A percentile compares a stretch with the other conserved stretches of the same genome.
phyloP scores from a whole-genome alignment of 768 basidiomycete genomes.

The Russula olivacea region DNA sequence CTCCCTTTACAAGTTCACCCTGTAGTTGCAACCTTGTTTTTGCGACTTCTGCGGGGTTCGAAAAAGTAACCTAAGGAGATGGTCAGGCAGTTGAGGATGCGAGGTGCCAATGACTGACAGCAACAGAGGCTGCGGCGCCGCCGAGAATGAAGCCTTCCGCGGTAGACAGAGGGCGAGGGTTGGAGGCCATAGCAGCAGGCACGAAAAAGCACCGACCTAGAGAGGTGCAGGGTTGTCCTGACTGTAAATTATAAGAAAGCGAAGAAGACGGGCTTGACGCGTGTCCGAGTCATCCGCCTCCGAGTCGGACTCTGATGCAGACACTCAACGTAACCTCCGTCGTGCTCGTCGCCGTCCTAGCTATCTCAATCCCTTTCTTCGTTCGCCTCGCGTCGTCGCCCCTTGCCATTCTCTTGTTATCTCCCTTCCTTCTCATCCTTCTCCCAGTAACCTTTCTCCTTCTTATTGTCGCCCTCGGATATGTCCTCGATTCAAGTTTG shows the following conservation, averaged over 20 bases:
- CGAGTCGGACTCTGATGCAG: slow-evolving; percentile 7
- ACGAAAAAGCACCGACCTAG: neutral
- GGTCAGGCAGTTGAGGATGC: neutral
- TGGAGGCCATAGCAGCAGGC: slow-evolving; percentile 5
- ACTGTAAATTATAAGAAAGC: neutral
- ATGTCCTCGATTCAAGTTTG: slow-evolving; percentile 48
- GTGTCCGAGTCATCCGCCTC: neutral
- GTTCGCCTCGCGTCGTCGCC: slow-evolving; percentile 61
- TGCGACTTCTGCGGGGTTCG: slow-evolving; percentile 77
- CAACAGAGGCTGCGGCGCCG: slow-evolving; percentile 85
- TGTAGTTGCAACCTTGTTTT: slow-evolving; percentile 96
- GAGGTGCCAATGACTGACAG: slow-evolving; percentile 45
- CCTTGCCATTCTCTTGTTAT: slow-evolving; percentile 53
- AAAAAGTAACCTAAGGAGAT: slow-evolving; percentile 63
- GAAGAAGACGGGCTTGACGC: neutral
- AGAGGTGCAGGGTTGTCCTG: neutral
- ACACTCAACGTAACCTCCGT: slow-evolving; percentile 36
- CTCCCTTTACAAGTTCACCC: slow-evolving; percentile 81
- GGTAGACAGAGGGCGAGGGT: slow-evolving; percentile 46
- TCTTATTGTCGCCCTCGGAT: slow-evolving; percentile 50
- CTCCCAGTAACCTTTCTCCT: slow-evolving; percentile 38
- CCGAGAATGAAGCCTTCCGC: slow-evolving; percentile 83
- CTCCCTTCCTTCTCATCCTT: slow-evolving; percentile 51
- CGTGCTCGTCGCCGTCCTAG: slow-evolving; percentile 51
- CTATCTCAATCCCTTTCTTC: slow-evolving; percentile 49